A percentile compares a stretch with the other conserved stretches of the same genome.
Conservation (phyloP, 805 yeast species). For the Spathaspora passalidarum region DNA sequence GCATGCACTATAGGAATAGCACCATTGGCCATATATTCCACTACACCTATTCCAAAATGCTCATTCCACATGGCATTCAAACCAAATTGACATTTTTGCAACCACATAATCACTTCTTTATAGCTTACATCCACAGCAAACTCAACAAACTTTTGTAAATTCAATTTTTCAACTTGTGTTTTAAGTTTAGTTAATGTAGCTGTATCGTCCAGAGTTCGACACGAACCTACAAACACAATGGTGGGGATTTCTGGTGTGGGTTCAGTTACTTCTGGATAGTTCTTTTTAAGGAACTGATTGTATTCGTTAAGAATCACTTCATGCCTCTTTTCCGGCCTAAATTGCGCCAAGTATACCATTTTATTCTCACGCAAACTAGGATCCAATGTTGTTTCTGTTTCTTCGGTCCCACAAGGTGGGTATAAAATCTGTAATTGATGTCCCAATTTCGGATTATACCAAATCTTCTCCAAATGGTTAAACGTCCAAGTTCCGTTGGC, state of each 20-base stretch:
- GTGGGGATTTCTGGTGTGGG: constrained; percentile 40
- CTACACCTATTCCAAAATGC: constrained; percentile 97
- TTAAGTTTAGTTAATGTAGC: constrained; percentile 51
- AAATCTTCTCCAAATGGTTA: constrained; percentile 64
- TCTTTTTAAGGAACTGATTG: constrained; percentile 44
- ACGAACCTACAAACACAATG: constrained; percentile 78
- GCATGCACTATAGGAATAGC: constrained; percentile 88
- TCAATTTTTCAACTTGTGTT: constrained; percentile 30
- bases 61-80: constrained; percentile 99
- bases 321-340: constrained; percentile 94
- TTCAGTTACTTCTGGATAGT: constrained; percentile 13
- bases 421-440: constrained; percentile 51
- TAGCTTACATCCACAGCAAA: constrained; percentile 77
- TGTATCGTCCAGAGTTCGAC: constrained; percentile 67
- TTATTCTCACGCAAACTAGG: constrained; percentile 30
- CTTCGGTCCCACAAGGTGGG: constrained; percentile 86
- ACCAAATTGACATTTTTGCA: constrained; percentile 66
- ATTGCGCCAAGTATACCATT: constrained; percentile 78
- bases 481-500: constrained; percentile 93
- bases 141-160: constrained; percentile 35
- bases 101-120: constrained; percentile 50
- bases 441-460: constrained; percentile 44
- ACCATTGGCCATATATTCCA: constrained; percentile 86
- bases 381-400: constrained; percentile 10
- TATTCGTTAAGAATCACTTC: constrained; percentile 63